A percentile compares a stretch with the other conserved stretches of the same genome.
These are phyloP conservation scores for Dissophora ornata DNA, from an alignment of 192 early-diverging fungal species.

Conservation along the genomic window DNA sequence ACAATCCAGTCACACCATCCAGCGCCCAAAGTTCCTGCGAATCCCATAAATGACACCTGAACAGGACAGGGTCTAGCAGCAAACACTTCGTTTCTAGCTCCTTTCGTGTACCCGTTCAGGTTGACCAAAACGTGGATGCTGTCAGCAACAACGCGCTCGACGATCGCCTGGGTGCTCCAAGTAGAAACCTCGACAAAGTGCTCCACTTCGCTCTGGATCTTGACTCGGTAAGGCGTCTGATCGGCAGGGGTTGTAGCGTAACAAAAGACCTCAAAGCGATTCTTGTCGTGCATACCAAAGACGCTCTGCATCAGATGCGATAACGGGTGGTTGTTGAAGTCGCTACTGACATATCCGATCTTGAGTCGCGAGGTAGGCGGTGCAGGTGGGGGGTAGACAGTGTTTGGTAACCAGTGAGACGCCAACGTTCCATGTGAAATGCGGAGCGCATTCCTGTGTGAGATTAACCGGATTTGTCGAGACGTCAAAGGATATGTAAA, in stretches of 20 bases:
- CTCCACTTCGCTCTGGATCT: slow-evolving; percentile 81
- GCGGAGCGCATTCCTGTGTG: slow-evolving; percentile 85
- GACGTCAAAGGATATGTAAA: slow-evolving; percentile 92
- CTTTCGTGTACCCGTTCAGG: slow-evolving; percentile 97
- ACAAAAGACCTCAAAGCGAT: slow-evolving; percentile 78
- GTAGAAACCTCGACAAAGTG: slow-evolving; percentile 81
- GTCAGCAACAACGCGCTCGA: slow-evolving; percentile 79
- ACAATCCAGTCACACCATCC: slow-evolving; percentile 89
- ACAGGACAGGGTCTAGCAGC: slow-evolving; percentile 91
- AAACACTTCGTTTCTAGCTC: slow-evolving; percentile 93
- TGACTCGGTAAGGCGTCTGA: slow-evolving; percentile 78
- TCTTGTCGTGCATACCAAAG: slow-evolving; percentile 90
- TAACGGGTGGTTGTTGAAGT: slow-evolving; percentile 94
- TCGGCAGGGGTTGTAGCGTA: slow-evolving; percentile 88
- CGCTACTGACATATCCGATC: slow-evolving; percentile 92
- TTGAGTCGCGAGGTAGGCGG: slow-evolving; percentile 73
- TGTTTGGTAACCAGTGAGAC: slow-evolving; percentile 63
- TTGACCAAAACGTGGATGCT: slow-evolving; percentile 92
- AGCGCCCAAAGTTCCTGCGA: slow-evolving; percentile 91
- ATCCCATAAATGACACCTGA: slow-evolving; percentile 93
- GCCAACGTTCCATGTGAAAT: slow-evolving; percentile 74
- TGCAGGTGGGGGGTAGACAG: slow-evolving; percentile 82
- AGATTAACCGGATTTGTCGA: slow-evolving; percentile 87
- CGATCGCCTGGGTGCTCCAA: slow-evolving; percentile 80
- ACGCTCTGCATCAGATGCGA: slow-evolving; percentile 96